These are phyloP conservation scores for Penicillium sp. DNA, from an alignment of 2,329 filamentous ascomycete species.

Conservation along the genomic window DNA sequence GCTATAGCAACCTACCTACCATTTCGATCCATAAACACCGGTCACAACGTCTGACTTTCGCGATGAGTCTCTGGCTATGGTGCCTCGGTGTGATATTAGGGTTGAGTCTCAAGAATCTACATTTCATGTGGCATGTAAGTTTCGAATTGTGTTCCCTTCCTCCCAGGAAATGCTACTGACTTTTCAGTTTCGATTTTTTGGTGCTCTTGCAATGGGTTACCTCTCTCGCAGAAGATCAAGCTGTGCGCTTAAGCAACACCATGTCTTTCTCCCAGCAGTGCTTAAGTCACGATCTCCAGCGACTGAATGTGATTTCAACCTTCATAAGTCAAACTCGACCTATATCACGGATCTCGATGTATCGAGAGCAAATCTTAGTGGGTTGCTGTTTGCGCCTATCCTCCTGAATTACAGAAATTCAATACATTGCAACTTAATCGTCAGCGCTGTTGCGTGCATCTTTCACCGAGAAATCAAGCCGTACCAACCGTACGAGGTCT, in stretches of 20 bases:
- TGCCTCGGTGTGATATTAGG: background rate
- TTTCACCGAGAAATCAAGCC: background rate
- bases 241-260: background rate
- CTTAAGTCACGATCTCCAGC: background rate
- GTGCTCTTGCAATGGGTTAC: background rate
- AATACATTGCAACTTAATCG: background rate
- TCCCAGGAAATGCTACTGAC: background rate
- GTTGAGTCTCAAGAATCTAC: background rate
- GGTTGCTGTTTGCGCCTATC: background rate
- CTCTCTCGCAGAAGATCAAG: background rate
- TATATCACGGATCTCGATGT: conserved; percentile 8
- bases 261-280: background rate
- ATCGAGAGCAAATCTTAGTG: background rate
- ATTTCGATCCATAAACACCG: background rate
- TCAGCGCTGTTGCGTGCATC: background rate
- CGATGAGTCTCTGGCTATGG: background rate
- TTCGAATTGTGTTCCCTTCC: background rate
- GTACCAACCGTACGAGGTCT: background rate
- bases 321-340: conserved; percentile 11
- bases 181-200: background rate
- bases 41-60: background rate
- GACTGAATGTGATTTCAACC: conserved; percentile 5
- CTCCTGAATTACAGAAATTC: background rate
- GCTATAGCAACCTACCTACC: background rate
- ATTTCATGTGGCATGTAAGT: background rate